These are phyloP conservation scores for Cladobotryum protrusum DNA, from an alignment of 2,329 filamentous ascomycete genomes.

Conservation along the genomic window DNA sequence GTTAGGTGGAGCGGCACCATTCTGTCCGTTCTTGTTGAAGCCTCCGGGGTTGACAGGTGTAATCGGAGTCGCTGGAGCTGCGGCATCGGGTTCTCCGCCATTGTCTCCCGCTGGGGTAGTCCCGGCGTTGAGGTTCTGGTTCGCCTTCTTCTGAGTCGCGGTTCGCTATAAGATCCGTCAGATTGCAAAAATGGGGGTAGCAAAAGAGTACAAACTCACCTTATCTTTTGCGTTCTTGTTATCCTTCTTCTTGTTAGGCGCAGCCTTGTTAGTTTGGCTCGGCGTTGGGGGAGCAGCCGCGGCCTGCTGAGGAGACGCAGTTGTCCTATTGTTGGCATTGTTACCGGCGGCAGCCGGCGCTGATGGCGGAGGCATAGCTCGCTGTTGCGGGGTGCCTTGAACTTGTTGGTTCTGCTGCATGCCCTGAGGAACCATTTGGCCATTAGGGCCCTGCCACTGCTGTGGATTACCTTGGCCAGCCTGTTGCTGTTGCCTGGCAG, in stretches of 20 bases:
- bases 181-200: constrained; percentile 11
- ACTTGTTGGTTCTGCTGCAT: constrained; percentile 39
- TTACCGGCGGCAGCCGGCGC: constrained; percentile 44
- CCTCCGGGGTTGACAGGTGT: constrained; percentile 49
- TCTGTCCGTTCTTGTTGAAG: constrained; percentile 35
- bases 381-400: constrained; percentile 67
- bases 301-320: constrained; percentile 57
- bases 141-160: constrained; percentile 58
- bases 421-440: constrained; percentile 34
- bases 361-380: constrained; percentile 62
- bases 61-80: constrained; percentile 58
- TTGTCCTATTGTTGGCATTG: constrained; percentile 48
- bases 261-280: constrained; percentile 64
- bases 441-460: constrained; percentile 38
- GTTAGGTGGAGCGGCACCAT: constrained; percentile 24
- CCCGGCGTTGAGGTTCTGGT: constrained; percentile 42
- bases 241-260: constrained; percentile 68
- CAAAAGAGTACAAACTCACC: constrained; percentile 29
- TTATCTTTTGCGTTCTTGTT: constrained; percentile 59
- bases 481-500: constrained; percentile 38
- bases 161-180: constrained; percentile 34
- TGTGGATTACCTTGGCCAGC: constrained; percentile 25
- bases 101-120: constrained; percentile 54
- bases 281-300: constrained; percentile 70
- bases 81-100: constrained; percentile 49